Percentiles rank a stretch among this genome's conserved stretches.
phyloP scores from a whole-genome alignment of 768 basidiomycete species.

The Suillus hirtellus region DNA sequence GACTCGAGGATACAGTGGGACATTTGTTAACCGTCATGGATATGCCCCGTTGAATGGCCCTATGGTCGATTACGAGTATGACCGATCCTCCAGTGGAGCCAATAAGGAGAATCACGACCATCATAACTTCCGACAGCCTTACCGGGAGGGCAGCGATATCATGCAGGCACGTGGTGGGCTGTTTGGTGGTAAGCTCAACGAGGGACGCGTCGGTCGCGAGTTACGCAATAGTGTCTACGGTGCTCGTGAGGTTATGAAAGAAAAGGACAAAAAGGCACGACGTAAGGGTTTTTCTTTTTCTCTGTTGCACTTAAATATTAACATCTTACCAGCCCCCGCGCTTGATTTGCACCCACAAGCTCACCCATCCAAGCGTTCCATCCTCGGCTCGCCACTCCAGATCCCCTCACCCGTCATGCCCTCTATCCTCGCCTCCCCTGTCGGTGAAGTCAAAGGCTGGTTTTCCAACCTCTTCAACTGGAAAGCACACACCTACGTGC shows the following conservation, averaged over 20 bases:
- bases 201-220: slow-evolving; percentile 43
- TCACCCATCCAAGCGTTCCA: slow-evolving; percentile 47
- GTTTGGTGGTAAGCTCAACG: slow-evolving; percentile 32
- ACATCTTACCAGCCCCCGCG: slow-evolving; percentile 46
- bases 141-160: slow-evolving; percentile 20
- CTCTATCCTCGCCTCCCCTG: slow-evolving; percentile 63
- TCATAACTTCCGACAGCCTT: slow-evolving; percentile 17
- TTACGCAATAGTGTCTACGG: slow-evolving; percentile 50
- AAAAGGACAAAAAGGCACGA: slow-evolving; percentile 54
- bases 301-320: slow-evolving; percentile 3
- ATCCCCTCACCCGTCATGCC: slow-evolving; percentile 38
- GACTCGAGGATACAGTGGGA: slow-evolving; percentile 18
- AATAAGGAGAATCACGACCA: slow-evolving; percentile 42
- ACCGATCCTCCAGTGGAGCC: slow-evolving; percentile 19
- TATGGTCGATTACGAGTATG: slow-evolving; percentile 17
- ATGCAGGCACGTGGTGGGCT: slow-evolving; percentile 30
- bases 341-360: slow-evolving; percentile 48
- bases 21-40: slow-evolving; percentile 11
- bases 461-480: slow-evolving; percentile 95
- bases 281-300: slow-evolving; percentile 44
- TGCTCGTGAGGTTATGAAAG: slow-evolving; percentile 40
- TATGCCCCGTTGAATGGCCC: slow-evolving; percentile 9
- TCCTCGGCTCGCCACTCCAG: slow-evolving; percentile 50
- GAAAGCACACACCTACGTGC: slow-evolving; percentile 60
- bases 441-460: slow-evolving; percentile 88